phyloP scores from a whole-genome alignment of 108 stramenopile species.

The Chaetoceros muelleri region DNA sequence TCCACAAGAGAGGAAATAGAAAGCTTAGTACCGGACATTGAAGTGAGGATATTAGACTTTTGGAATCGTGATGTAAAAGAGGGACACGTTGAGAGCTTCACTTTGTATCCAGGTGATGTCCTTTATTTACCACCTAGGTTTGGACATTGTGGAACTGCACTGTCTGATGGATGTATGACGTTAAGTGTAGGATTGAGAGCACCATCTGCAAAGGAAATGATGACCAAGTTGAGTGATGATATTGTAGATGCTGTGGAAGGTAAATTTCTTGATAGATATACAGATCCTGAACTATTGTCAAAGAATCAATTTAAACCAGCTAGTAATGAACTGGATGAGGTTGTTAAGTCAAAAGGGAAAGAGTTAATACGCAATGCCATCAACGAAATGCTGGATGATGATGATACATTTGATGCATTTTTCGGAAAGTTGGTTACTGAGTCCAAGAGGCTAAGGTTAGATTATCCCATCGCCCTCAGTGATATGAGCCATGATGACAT shows the following conservation, averaged over 20 bases:
- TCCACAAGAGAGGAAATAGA: slow-evolving; percentile 43
- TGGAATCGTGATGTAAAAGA: slow-evolving; percentile 7
- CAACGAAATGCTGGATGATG: slow-evolving; percentile 33
- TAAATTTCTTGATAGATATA: slow-evolving; percentile 26
- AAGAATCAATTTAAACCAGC: background rate
- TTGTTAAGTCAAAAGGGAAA: slow-evolving; percentile 45
- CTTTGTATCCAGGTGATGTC: slow-evolving; percentile 73
- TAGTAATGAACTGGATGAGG: slow-evolving; percentile 5
- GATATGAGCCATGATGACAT: slow-evolving; percentile 10
- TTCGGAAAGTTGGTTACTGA: slow-evolving; percentile 60
- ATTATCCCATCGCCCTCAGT: slow-evolving; percentile 40
- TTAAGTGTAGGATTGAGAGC: slow-evolving; percentile 78
- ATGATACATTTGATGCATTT: slow-evolving; percentile 50
- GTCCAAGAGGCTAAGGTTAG: slow-evolving; percentile 34
- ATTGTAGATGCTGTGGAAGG: slow-evolving; percentile 25
- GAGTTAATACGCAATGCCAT: slow-evolving; percentile 45
- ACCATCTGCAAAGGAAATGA: slow-evolving; percentile 66
- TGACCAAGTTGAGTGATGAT: slow-evolving; percentile 46
- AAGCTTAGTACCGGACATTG: slow-evolving; percentile 37
- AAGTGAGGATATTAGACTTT: slow-evolving; percentile 59
- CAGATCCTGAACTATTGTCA: slow-evolving; percentile 27
- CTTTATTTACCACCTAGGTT: slow-evolving; percentile 89
- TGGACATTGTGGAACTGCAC: slow-evolving; percentile 75
- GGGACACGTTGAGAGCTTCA: slow-evolving; percentile 14
- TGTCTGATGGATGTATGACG: slow-evolving; percentile 64